phyloP scores from a whole-genome alignment of 495 filamentous ascomycete genomes.

The Trichoderma virens region DNA sequence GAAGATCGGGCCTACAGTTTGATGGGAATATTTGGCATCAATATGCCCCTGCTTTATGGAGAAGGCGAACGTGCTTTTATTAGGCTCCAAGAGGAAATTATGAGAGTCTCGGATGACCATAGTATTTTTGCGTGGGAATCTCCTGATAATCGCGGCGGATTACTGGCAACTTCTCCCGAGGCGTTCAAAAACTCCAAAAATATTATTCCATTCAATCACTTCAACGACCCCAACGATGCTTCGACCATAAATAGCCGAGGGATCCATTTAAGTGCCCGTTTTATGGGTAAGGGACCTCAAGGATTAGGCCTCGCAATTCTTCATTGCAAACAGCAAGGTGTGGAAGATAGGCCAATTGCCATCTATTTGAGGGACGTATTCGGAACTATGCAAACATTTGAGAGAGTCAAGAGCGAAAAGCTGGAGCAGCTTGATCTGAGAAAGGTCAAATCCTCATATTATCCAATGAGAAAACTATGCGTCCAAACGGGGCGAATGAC shows the following conservation, averaged over 20 bases:
- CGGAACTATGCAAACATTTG: background rate
- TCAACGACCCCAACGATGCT: background rate
- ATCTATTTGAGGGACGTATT: background rate
- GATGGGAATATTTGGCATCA: slow-evolving; percentile 36
- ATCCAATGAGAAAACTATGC: background rate
- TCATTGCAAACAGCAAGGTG: background rate
- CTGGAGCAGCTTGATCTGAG: background rate
- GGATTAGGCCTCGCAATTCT: background rate
- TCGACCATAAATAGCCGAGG: background rate
- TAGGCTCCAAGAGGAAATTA: slow-evolving; percentile 24
- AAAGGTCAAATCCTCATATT: background rate
- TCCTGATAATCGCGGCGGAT: background rate
- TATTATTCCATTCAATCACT: background rate
- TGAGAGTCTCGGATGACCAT: slow-evolving; percentile 18
- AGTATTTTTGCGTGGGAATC: slow-evolving; percentile 19
- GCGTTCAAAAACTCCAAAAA: background rate
- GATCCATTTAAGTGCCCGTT: background rate
- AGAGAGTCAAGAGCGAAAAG: background rate
- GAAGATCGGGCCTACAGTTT: slow-evolving; percentile 39
- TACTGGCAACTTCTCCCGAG: background rate
- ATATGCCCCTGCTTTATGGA: slow-evolving; percentile 39
- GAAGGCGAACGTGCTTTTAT: slow-evolving; percentile 27
- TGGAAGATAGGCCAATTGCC: background rate
- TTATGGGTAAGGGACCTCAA: background rate
- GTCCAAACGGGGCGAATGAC: background rate